Base-by-base conservation (phyloP, 2,329 filamentous ascomycete species). In the Cytospora chrysosperma region DNA sequence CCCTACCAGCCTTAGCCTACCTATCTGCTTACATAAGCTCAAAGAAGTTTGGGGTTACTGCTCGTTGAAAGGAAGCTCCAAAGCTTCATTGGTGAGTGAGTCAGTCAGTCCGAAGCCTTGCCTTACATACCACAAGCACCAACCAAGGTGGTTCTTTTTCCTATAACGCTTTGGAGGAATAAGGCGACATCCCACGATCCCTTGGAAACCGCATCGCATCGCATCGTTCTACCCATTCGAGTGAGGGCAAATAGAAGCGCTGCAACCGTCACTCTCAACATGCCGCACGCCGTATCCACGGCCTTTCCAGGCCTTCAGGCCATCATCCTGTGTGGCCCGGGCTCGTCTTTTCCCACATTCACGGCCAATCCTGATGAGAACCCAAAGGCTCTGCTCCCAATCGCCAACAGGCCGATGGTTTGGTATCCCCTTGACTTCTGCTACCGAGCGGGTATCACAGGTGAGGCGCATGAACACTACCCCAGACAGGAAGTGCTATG, bases 361-460 rank as follows among this genome's bases (percentile, higher is more conserved):
- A 93, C 90, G 2, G 88, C 90, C 3, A 91, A 88, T 66, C 89
- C 91, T 6, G 87, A 90, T 76, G 89, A 93, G 72, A 88, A 91
- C 66, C 91, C 91, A 12, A 95, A 95, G 77, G 91, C 91, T 12
- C 83, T 95, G 26, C 78, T 95, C 9, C 91, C 91, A 7, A 90
- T 95, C 65, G 91, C 91, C 40, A 95, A 95, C 74, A 79, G 91
- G 69, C 91, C 91, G 1, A 95, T 95, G 91, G 88, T 95, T 53
- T 94, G 92, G 90, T 95, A 95, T 74, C 88, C 91, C 7, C 85
- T 95, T 49, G 91, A 94, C 71, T 94, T 92, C 78, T 94, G 91
- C 76, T 90, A 92, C 72, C 86, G 91, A 43, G 91, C 89, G 75
- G 91, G 91, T 69, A 86, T 93, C 68, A 90, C 88, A 71, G 82